Evolutionary conservation across 495 filamentous ascomycete genomes (phyloP), one percentile per base, ranked within the genome.

Genomic region (Lasiosphaeria ovina): DNA sequence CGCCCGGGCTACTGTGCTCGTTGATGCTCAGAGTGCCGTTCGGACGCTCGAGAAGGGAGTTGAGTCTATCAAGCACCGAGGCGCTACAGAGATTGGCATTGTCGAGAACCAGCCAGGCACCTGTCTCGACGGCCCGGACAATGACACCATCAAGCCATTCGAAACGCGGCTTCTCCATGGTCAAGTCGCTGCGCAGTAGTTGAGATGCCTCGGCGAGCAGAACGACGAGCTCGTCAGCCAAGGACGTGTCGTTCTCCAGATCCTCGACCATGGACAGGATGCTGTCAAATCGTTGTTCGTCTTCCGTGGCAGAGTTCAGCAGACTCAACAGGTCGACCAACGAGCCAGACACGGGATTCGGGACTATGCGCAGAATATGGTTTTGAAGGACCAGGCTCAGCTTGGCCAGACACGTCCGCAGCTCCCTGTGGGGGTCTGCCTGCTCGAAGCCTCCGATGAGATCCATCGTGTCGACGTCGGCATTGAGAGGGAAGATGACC

Each of bases 371-470:
- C 11, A 89, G 75, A 32, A 87, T 76, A 8, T 82, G 76, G 1
- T 74, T 67, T 10, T 80, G 81, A 36, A 92, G 72, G 54, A 81
- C 82, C 0, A 75, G 65, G 16, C 77, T 72, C 5, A 96, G 68
- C 57, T 84, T 80, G 35, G 66, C 71, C 60, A 82, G 76, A 61
- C 79, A 84, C 56, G 63, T 75, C 67, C 83, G 84, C 16, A 86
- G 72, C 51, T 86, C 84, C 51, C 93, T 83, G 35, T 85, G 76
- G 53, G 90, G 82, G 70, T 98, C 92, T 38, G 91, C 87, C 74
- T 99, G 95, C 68, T 98, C 95, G 69, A 95, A 99, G 0, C 94
- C 92, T 63, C 95, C 95, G 55, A 99, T 89, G 31, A 99, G 81
- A 69, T 99, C 95, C 85, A 93, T 97, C 14, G 93, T 90, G 72